A percentile compares a stretch with the other conserved stretches of the same genome.
Conservation (phyloP, 208 protist genomes). For the Crithidia acanthocephali region DNA sequence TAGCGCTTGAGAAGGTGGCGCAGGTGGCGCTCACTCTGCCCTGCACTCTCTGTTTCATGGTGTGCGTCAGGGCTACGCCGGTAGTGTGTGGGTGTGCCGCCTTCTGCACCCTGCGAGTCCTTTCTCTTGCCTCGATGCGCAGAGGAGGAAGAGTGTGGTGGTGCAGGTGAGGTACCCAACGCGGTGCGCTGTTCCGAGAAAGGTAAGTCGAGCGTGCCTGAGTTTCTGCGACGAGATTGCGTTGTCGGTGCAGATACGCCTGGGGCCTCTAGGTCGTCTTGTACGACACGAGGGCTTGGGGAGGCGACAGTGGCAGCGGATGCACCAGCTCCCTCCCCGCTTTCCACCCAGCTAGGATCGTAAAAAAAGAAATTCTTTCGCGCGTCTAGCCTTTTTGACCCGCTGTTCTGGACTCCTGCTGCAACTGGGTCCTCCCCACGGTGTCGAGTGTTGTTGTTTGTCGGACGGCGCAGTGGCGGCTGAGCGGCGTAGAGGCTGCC, state of each 20-base stretch:
- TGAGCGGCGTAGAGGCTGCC: slow-evolving; percentile 1
- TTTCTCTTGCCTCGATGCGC: neutral
- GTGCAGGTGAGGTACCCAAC: neutral
- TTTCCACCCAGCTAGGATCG: slow-evolving; percentile 3
- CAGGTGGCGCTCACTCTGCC: neutral
- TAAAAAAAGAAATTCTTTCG: slow-evolving; percentile 1
- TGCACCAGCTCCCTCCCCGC: neutral
- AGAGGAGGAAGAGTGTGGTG: too few relatives aligned
- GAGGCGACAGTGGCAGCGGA: neutral
- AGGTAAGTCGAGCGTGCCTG: neutral
- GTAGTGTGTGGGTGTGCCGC: neutral
- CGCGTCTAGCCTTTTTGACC: neutral
- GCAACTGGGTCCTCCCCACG: neutral
- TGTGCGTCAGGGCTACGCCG: too few relatives aligned
- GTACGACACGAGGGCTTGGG: neutral
- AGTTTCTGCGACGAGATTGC: neutral
- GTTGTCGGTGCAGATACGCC: neutral
- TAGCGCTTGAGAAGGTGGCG: slow-evolving; percentile 26
- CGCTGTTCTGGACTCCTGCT: neutral
- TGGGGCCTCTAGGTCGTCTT: neutral
- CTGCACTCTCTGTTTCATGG: neutral
- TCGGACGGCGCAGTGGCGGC: neutral
- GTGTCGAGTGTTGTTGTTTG: neutral
- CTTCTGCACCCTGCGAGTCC: neutral
- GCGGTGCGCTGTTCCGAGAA: neutral